Percentiles rank a stretch among this genome's conserved stretches.
phyloP scores from a whole-genome alignment of 129 eudicot genomes.

The Saposhnikovia divaricata region DNA sequence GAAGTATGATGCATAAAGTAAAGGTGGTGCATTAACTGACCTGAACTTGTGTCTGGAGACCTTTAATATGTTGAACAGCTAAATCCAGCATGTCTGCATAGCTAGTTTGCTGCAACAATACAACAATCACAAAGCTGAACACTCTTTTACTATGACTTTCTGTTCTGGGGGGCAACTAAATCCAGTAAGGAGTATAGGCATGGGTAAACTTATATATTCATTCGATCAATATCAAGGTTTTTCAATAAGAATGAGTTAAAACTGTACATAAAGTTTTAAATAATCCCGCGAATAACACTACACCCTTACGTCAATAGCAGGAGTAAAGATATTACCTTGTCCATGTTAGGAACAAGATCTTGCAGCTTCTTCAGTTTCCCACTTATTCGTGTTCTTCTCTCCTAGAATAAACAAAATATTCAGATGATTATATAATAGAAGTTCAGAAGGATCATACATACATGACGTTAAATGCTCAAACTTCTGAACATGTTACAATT shows the following conservation, averaged over 20 bases:
- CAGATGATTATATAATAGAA: not conserved
- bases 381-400: conserved; percentile 89
- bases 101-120: conserved; percentile 79
- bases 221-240: not conserved
- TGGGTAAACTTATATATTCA: not conserved
- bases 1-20: not conserved
- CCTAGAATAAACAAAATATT: conserved; percentile 28
- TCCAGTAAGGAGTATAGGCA: not conserved
- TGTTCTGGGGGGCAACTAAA: not conserved
- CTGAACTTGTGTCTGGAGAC: conserved; percentile 77
- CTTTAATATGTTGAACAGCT: conserved; percentile 88
- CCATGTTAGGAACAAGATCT: conserved; percentile 97
- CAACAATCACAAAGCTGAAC: not conserved
- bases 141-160: not conserved
- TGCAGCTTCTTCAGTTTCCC: conserved; percentile 85
- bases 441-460: not conserved
- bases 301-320: not conserved
- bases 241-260: not conserved
- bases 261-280: not conserved
- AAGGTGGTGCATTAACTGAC: conserved; percentile 19
- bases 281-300: not conserved
- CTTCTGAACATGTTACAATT: not conserved
- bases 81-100: conserved; percentile 90
- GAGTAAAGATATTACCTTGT: conserved; percentile 45
- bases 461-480: not conserved